Evolutionary conservation across 176 grass and related monocot species (phyloP), one percentile per base, ranked within the genome.

Genomic region (Musa acuminata): DNA sequence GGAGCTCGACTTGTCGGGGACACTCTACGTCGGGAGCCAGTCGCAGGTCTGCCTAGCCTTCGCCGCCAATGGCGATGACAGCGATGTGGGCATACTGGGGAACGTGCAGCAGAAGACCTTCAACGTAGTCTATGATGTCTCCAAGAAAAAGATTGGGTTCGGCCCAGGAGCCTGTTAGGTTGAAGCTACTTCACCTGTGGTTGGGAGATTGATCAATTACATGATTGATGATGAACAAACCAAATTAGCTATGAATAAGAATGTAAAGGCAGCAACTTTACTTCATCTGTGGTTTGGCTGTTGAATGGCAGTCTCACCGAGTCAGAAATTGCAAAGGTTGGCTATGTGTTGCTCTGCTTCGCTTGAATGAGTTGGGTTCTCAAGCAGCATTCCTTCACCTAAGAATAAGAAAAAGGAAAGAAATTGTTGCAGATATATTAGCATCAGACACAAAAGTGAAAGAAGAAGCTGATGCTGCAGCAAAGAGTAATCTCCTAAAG

Each of bases 21-120:
- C 90, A 25, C 62, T 97, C 49, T 90, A 90, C 75, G 26, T n/a
- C 9, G 81, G 8, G 4, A 69, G 26, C 66, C 0, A 10, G 50
- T 86, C 93, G 59, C 85, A 85, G 79, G 79, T 77, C 66, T 97
- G 93, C 83, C 85, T 96, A 9, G 90, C 77, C 1, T 96, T 96
- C 60, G 85, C 87, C 1, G 55, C 75, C 49, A 92, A 92, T 62
- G 53, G 67, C 9, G 80, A 81, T 3, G 72, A 76, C 22, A 50
- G 7, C 20, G 75, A 64, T 20, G 13, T 77, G 8, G 67, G 76
- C 62, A 90, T 96, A 64, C 2, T 92, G 11, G 93, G 93, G 22
- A 96, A 92, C 77, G 84, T 85, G 60, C 93, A 96, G 80, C 93
- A 90, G 79, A 90, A 82, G 81, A 92, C 77, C 53, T 84, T 90